A percentile compares a stretch with the other conserved stretches of the same genome.
Conservation (phyloP, 345 rosid genomes). For the Lumnitzera racemosa region DNA sequence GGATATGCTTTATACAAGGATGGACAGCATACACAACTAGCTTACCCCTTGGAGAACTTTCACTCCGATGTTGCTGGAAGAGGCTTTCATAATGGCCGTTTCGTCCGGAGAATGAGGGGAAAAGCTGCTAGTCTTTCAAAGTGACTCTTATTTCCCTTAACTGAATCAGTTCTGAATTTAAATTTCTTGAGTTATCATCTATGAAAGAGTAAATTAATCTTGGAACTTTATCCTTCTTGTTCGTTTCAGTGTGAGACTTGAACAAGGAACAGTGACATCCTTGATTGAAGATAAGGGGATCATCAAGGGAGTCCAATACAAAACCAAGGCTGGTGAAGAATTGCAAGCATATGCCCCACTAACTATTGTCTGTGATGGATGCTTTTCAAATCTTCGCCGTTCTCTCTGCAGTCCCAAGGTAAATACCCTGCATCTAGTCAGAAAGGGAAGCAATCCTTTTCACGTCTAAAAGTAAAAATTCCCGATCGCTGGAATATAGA, state of each 20-base stretch:
- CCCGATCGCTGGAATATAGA: no score
- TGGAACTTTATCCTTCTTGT: background rate
- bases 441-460: no score
- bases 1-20: conserved; percentile 44
- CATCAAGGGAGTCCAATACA: conserved; percentile 30
- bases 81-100: conserved; percentile 49
- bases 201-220: background rate
- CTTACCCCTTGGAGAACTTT: conserved; percentile 33
- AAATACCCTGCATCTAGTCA: background rate
- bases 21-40: conserved; percentile 26
- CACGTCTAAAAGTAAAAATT: no score
- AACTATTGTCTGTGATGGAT: conserved; percentile 33
- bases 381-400: conserved; percentile 35
- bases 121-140: conserved; percentile 45
- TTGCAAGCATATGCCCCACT: conserved; percentile 25
- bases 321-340: conserved; percentile 23
- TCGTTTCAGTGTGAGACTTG: conserved; percentile 38
- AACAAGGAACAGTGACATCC: conserved; percentile 35
- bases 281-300: conserved; percentile 26
- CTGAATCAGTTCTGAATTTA: background rate
- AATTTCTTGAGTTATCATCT: background rate
- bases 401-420: conserved; percentile 32
- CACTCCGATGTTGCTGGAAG: conserved; percentile 32
- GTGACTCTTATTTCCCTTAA: conserved; percentile 11
- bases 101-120: conserved; percentile 44